Base-by-base conservation (phyloP, 1,284 basidiomycete genomes). In the Inonotus obliquus region DNA sequence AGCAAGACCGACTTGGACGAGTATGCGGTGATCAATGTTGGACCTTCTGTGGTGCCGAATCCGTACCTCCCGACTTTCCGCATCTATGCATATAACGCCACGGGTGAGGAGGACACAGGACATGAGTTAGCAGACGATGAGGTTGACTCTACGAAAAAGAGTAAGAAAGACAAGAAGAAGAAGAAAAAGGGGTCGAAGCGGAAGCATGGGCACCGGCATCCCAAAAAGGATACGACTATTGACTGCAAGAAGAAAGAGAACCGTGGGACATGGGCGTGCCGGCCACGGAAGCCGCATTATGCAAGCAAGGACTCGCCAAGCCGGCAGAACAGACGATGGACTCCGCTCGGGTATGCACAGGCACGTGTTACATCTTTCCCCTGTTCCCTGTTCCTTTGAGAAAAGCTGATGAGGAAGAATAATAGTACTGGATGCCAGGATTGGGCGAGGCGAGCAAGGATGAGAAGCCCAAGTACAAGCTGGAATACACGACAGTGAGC, bases 31-130 rank as follows among this genome's bases (percentile, higher is more conserved):
- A 81, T 94, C 65, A 92, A 92, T 69, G 87, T 92, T 35, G 82
- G 83, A 39, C 89, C 92, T 7, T 84, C 89, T 47, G 84, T 96
- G 32, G 89, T 96, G 59, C 94, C 94, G n/a, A 94, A 94, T 55
- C 85, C 85, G 19, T 96, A 91, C 73, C 75, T 91, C 51, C 93
- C 95, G 1, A 83, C 87, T 10, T 86, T 96, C 66, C 79, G 94
- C 64, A 80, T 96, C 2, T 96, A 87, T 77, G 83, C 84, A 67
- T 92, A 92, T 78, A 94, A 93, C 69, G 76, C 84, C 35, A 85
- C 86, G 1, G 81, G 79, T 13, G 62, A 66, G 62, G 14, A 53
- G 41, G 35, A 27, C 39, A 72, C 70, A 38, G 66, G 62, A 10
- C 64, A 70, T 59, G 62, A 63, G 19, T 65, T 65, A 47, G 59